Conservation (phyloP, 345 rosid genomes). For the Conringia planisiliqua region DNA sequence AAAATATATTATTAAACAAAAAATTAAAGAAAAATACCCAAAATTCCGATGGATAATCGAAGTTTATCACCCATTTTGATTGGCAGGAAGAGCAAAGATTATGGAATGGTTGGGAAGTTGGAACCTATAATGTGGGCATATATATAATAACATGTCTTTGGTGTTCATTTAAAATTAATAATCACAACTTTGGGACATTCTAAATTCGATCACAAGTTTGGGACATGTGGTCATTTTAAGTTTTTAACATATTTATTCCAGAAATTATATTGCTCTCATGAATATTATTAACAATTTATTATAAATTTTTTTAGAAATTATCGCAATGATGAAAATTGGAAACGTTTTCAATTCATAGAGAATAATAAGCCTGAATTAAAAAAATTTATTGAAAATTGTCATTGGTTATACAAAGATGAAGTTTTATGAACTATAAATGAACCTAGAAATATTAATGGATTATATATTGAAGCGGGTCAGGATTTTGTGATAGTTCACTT, state of each 20-base stretch:
- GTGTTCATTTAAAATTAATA: conserved; percentile 6
- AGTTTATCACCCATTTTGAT: conserved; percentile 52
- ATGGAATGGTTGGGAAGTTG: neutral
- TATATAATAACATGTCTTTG: conserved; percentile 13
- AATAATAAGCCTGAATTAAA: neutral
- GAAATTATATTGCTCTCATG: neutral
- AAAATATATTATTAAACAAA: neutral
- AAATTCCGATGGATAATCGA: conserved; percentile 62
- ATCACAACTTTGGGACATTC: conserved; percentile 24
- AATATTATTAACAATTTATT: neutral
- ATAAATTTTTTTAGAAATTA: neutral
- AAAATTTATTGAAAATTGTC: neutral
- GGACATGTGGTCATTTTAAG: neutral
- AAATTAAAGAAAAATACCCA: conserved; percentile 38
- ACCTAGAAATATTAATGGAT: neutral
- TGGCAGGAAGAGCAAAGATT: conserved; percentile 8
- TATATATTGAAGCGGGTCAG: neutral
- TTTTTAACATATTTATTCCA: neutral
- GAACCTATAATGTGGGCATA: neutral
- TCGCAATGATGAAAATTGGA: neutral
- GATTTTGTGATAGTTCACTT: neutral
- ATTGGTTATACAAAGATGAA: neutral
- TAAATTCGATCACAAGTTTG: conserved; percentile 22
- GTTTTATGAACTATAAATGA: neutral
- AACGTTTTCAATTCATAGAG: neutral